Evolutionary conservation across 495 filamentous ascomycete genomes (phyloP), one percentile per base, ranked within the genome.

Genomic region (Penicillium macrosclerotiorum): DNA sequence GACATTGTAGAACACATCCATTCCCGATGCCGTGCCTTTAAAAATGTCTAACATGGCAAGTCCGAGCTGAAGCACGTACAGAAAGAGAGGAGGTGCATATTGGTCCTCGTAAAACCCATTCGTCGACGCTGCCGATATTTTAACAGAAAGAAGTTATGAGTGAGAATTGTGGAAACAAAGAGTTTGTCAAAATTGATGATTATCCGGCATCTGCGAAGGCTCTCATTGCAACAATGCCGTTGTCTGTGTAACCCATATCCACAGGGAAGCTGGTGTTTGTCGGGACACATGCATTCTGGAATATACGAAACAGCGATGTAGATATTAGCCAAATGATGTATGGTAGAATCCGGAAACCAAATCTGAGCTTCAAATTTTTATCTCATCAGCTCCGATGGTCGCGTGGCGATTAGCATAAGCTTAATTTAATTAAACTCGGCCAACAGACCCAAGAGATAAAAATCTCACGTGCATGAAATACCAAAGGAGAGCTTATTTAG

Each of bases 201-300:
- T n/a, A n/a, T n/a, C n/a, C n/a, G n/a, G n/a, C n/a, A n/a, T n/a
- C n/a, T n/a, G n/a, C n/a, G n/a, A n/a, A n/a, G n/a, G n/a, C n/a
- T n/a, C n/a, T 14, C 9, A 22, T 39, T 57, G 46, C 20, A 44
- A 50, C 46, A 8, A 20, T 42, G 22, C 34, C 33, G 25, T 33
- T 53, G 51, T 51, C 37, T 33, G 54, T 57, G 52, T 47, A 47
- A 55, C 52, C 47, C 36, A 37, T 19, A 8, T 16, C 20, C 12
- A 13, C 24, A 3, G 2, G 24, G 36, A 30, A 5, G 33, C 40
- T n/a, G 11, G 33, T 40, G 38, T 34, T 13, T 19, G 24, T n/a
- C 18, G 18, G 19, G 25, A n/a, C n/a, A n/a, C n/a, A n/a, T n/a
- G n/a, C n/a, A n/a, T n/a, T n/a, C n/a, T n/a, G n/a, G n/a, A n/a